These are phyloP conservation scores for Pisolithus marmoratus DNA, from an alignment of 768 basidiomycete genomes.

Conservation along the genomic window DNA sequence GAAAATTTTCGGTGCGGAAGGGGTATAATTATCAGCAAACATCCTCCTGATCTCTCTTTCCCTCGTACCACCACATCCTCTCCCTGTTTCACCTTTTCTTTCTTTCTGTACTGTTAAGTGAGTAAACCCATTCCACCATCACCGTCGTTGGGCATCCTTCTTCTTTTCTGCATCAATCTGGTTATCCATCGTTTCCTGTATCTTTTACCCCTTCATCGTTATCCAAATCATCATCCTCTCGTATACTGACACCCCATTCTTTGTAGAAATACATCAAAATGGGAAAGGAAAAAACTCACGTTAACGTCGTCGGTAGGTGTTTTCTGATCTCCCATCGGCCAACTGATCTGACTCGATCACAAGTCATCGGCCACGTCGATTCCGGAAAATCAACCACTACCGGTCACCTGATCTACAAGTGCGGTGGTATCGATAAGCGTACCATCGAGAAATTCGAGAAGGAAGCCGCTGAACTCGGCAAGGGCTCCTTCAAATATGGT, in stretches of 20 bases:
- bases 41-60: constrained; percentile 29
- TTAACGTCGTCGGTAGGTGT: constrained; percentile 92
- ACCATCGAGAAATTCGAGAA: constrained; percentile 99
- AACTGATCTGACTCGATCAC: constrained; percentile 27
- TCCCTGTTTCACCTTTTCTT: constrained; percentile 27
- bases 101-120: constrained; percentile 38
- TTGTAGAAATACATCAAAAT: constrained; percentile 60
- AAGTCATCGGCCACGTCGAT: constrained; percentile 99
- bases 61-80: constrained; percentile 32
- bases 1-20: constrained; percentile 49
- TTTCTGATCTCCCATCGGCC: constrained; percentile 23
- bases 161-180: not conserved
- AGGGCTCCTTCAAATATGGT: constrained; percentile 99
- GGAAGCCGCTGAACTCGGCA: constrained; percentile 99
- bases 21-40: constrained; percentile 60
- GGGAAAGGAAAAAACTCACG: constrained; percentile 95
- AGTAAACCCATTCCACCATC: constrained; percentile 22
- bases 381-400: constrained; percentile 99
- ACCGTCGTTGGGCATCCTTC: not conserved
- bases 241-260: constrained; percentile 10
- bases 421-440: constrained; percentile 99
- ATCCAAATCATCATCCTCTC: constrained; percentile 18
- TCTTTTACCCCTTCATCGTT: constrained; percentile 1
- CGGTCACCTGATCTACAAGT: constrained; percentile 99
- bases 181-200: constrained; percentile 14